phyloP scores from a whole-genome alignment of 257 asterid species.

The Solanum pinnatisectum region DNA sequence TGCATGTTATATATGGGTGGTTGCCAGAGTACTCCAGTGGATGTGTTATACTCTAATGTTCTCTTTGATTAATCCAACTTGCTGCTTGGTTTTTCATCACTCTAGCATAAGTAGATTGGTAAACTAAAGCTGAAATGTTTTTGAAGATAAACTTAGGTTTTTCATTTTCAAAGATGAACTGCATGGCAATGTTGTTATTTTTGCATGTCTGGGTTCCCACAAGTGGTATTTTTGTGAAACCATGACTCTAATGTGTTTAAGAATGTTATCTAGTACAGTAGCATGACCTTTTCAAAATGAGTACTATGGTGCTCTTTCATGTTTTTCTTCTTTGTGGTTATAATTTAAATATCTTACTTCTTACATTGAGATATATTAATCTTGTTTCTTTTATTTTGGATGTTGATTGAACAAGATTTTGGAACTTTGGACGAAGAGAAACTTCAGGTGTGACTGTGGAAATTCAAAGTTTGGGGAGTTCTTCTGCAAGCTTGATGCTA shows the following conservation, averaged over 20 bases:
- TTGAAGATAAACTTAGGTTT: not conserved
- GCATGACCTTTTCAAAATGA: not conserved
- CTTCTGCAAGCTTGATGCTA: slow-evolving; percentile 77
- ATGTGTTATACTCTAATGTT: not conserved
- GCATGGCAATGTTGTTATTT: not conserved
- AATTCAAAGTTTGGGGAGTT: slow-evolving; percentile 87
- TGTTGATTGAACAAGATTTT: slow-evolving; percentile 44
- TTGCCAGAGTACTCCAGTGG: not conserved
- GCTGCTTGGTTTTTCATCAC: not conserved
- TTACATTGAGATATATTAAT: not conserved
- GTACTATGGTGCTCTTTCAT: not conserved
- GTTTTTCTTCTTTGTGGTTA: not conserved
- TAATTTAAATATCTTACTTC: not conserved
- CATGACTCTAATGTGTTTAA: not conserved
- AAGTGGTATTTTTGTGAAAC: not conserved
- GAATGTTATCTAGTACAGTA: not conserved
- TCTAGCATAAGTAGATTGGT: not conserved
- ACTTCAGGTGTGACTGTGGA: slow-evolving; percentile 97
- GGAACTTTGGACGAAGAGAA: slow-evolving; percentile 97
- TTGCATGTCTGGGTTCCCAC: not conserved
- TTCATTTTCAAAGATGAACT: not conserved
- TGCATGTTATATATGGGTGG: not conserved
- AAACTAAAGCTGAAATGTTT: not conserved
- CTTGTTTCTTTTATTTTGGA: not conserved
- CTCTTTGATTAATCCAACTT: not conserved